phyloP scores from a whole-genome alignment of 208 protist genomes.

The Kentomonas sorsogonicus region DNA sequence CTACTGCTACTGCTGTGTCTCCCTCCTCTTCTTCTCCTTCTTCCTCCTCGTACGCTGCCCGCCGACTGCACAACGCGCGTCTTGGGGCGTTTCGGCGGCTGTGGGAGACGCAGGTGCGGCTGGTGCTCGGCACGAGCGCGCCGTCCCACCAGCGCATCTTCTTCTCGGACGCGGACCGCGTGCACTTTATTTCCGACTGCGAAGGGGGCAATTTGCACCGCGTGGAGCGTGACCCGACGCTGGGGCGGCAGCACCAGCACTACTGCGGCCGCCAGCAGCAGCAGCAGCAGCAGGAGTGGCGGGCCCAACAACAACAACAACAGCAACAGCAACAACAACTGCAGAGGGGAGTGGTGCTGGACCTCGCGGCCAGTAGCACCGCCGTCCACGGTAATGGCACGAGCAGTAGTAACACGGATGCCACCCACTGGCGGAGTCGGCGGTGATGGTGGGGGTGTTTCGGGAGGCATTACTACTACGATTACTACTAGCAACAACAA shows the following conservation, averaged over 20 bases:
- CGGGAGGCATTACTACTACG: neutral
- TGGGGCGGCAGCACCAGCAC: too few species aligned
- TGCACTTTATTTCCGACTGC: conserved; percentile 63
- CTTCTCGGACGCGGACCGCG: conserved; percentile 28
- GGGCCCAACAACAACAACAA: too few species aligned
- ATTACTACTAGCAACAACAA: conserved; percentile 4
- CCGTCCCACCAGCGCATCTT: conserved; percentile 69
- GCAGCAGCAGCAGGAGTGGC: too few species aligned
- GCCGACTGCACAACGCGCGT: too few species aligned
- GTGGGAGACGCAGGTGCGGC: conserved; percentile 70
- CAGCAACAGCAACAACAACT: too few species aligned
- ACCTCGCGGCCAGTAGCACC: neutral
- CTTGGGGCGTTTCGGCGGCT: conserved; percentile 29
- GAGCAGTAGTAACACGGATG: neutral
- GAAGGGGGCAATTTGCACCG: conserved; percentile 75
- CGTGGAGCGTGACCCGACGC: too few species aligned
- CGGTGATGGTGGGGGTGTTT: neutral
- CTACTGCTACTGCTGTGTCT: too few species aligned
- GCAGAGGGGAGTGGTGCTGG: too few species aligned
- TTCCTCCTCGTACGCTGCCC: too few species aligned
- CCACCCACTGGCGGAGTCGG: too few species aligned
- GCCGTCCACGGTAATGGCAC: neutral
- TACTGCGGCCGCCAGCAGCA: too few species aligned
- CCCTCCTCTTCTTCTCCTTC: too few species aligned
- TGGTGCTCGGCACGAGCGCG: conserved; percentile 56